A percentile compares a stretch with the other conserved stretches of the same genome.
phyloP scores from a whole-genome alignment of 129 eudicot genomes.

The Cynara cardunculus region DNA sequence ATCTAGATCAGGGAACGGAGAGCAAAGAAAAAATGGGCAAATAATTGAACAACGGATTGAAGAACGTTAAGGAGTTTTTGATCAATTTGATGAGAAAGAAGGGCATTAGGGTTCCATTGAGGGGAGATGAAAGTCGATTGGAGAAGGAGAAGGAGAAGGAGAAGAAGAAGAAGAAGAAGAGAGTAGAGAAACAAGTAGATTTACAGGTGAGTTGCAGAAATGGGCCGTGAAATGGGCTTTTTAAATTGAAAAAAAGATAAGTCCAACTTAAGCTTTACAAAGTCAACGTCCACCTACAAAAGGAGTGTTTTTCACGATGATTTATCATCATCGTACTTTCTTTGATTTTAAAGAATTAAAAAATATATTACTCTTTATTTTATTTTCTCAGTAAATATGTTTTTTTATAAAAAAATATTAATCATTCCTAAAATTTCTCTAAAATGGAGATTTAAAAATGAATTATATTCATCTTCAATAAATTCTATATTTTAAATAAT shows the following conservation, averaged over 20 bases:
- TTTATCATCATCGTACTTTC: neutral
- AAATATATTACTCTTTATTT: too few relatives aligned
- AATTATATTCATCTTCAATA: too few relatives aligned
- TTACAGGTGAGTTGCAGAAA: constrained; percentile 19
- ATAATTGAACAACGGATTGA: neutral
- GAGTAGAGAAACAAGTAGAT: constrained; percentile 4
- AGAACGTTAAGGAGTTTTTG: neutral
- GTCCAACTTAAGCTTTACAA: constrained; percentile 2
- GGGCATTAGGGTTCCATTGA: constrained; percentile 14
- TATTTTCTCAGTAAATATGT: too few relatives aligned
- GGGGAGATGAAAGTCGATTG: constrained; percentile 3
- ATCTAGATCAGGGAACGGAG: neutral
- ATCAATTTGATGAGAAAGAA: neutral
- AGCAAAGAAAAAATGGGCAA: neutral
- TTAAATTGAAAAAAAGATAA: neutral
- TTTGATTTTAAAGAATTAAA: too few relatives aligned
- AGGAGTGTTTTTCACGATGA: neutral
- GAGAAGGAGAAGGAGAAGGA: neutral
- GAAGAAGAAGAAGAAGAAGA: neutral
- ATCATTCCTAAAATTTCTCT: too few relatives aligned
- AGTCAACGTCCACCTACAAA: constrained; percentile 24
- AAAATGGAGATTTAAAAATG: too few relatives aligned
- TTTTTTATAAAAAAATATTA: too few relatives aligned
- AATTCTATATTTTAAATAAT: too few relatives aligned
- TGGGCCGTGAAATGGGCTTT: constrained; percentile 34